Percentiles rank a stretch among this genome's conserved stretches.
phyloP scores from a whole-genome alignment of 1,284 basidiomycete genomes.

The Ceratobasidium sp. region DNA sequence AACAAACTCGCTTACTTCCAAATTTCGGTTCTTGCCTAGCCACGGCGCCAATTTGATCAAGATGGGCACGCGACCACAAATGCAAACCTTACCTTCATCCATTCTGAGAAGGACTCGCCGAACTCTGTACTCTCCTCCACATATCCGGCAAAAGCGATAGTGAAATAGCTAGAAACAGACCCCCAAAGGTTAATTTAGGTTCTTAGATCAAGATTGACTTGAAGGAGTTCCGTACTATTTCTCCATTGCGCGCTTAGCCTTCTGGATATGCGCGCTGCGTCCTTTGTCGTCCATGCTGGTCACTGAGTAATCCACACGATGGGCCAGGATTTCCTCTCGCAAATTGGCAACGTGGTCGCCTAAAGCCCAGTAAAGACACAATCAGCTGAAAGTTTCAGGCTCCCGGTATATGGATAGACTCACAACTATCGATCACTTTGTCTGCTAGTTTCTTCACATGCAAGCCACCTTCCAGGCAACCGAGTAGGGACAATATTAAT shows the following conservation, averaged over 20 bases:
- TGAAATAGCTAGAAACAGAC: slow-evolving; percentile 79
- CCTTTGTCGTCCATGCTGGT: slow-evolving; percentile 79
- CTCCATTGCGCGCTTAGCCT: slow-evolving; percentile 79
- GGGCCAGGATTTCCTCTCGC: slow-evolving; percentile 87
- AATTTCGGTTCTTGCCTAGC: slow-evolving; percentile 87
- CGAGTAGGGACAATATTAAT: slow-evolving; percentile 88
- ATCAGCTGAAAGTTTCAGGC: slow-evolving; percentile 39
- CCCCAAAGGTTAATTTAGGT: slow-evolving; percentile 2
- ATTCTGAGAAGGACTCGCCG: slow-evolving; percentile 83
- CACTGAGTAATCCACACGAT: slow-evolving; percentile 88
- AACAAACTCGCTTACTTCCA: slow-evolving; percentile 81
- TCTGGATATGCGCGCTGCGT: slow-evolving; percentile 69
- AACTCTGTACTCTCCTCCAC: slow-evolving; percentile 79
- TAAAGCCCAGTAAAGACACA: slow-evolving; percentile 53
- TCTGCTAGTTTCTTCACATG: slow-evolving; percentile 90
- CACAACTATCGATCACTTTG: slow-evolving; percentile 88
- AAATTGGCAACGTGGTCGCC: slow-evolving; percentile 91
- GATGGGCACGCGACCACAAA: background rate
- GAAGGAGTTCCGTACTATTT: slow-evolving; percentile 74
- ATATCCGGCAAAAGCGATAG: slow-evolving; percentile 94
- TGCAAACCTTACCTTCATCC: slow-evolving; percentile 77
- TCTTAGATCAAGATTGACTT: background rate
- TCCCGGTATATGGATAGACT: slow-evolving; percentile 53
- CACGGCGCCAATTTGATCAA: slow-evolving; percentile 45
- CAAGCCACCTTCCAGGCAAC: slow-evolving; percentile 87